A percentile compares a stretch with the other conserved stretches of the same genome.
Evolutionary conservation across 176 grass and related monocot species (phyloP).

Genomic region (Zea mays): DNA sequence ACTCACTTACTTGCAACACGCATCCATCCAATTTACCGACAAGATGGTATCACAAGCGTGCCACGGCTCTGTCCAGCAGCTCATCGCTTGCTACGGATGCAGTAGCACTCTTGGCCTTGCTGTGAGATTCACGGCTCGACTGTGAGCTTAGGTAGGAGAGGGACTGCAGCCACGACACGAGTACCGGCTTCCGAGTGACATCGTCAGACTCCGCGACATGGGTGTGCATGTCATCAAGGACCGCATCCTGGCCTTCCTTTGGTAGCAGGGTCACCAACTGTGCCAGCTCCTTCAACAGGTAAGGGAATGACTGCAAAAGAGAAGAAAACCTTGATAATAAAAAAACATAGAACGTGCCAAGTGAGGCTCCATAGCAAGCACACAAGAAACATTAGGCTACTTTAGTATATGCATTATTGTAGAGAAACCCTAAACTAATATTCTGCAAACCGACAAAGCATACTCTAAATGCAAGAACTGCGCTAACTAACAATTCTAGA

Average conservation of each 20-base stretch:
- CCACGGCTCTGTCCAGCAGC: conserved; percentile 38
- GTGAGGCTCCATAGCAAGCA: background rate
- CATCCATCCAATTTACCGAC: background rate
- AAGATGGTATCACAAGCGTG: conserved; percentile 30
- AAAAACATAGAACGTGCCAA: background rate
- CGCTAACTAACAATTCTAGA: background rate
- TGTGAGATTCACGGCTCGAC: background rate
- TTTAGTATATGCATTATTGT: conserved; percentile 5
- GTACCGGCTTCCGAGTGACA: conserved; percentile 80
- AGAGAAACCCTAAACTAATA: background rate
- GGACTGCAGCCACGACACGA: conserved; percentile 89
- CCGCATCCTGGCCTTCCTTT: conserved; percentile 75
- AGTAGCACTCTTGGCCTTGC: background rate
- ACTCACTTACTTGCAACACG: background rate
- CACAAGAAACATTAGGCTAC: background rate
- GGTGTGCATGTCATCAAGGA: conserved; percentile 78
- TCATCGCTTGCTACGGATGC: background rate
- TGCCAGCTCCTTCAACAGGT: conserved; percentile 79
- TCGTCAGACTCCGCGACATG: conserved; percentile 82
- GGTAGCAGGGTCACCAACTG: conserved; percentile 64
- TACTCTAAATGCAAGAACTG: background rate
- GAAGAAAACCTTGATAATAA: background rate
- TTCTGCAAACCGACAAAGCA: background rate
- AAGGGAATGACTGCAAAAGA: conserved; percentile 64
- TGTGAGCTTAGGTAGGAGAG: conserved; percentile 82